Conservation (phyloP, 169 alveolate genomes). For the Eimeria maxima region DNA sequence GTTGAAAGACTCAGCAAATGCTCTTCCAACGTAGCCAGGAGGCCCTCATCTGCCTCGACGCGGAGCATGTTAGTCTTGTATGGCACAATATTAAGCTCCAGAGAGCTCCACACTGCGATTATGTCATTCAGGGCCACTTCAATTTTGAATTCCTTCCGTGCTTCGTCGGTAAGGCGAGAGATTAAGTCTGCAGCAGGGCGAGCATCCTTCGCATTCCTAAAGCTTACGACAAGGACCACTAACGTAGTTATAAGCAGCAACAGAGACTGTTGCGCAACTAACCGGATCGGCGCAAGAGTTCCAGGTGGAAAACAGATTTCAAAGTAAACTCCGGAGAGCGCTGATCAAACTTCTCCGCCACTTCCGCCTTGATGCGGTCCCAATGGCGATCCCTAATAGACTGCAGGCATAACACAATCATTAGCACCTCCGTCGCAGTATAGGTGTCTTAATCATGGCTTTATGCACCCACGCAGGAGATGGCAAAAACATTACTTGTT, state of each 20-base stretch:
- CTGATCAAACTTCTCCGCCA: constrained; percentile 83
- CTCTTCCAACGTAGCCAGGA: constrained; percentile 86
- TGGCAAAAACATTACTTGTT: not conserved
- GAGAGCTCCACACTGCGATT: constrained; percentile 77
- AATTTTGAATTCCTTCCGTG: constrained; percentile 87
- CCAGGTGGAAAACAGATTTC: constrained; percentile 76
- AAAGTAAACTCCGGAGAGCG: constrained; percentile 81
- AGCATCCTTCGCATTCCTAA: not conserved
- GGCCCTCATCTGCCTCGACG: constrained; percentile 82
- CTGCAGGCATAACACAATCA: not conserved
- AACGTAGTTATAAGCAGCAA: not conserved
- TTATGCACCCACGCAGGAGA: not conserved
- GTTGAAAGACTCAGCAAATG: constrained; percentile 85
- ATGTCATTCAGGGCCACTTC: constrained; percentile 86
- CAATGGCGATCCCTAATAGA: constrained; percentile 87
- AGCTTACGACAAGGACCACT: not conserved
- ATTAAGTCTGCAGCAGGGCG: constrained; percentile 62
- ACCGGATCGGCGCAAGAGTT: constrained; percentile 79
- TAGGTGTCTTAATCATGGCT: not conserved
- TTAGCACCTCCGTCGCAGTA: not conserved
- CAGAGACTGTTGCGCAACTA: not conserved
- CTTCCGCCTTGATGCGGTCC: constrained; percentile 84
- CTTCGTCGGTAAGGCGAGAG: constrained; percentile 86
- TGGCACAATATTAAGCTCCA: constrained; percentile 79
- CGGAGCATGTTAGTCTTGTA: constrained; percentile 82